Evolutionary conservation across 2,329 filamentous ascomycete genomes (phyloP).

Genomic region (Cordyceps cateniannulata): DNA sequence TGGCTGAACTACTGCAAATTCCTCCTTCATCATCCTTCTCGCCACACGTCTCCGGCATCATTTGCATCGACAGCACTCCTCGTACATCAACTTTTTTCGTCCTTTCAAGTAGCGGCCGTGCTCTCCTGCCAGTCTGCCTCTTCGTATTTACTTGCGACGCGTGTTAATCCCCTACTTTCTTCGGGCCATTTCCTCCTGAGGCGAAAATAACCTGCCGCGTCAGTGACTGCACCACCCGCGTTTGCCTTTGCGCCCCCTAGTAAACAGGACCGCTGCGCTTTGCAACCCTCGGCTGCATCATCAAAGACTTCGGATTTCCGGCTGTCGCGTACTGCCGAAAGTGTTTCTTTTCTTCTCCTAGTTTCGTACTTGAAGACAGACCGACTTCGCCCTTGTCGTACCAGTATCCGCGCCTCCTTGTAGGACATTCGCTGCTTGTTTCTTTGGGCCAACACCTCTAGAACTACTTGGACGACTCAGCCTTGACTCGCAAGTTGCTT

Average conservation of each 20-base stretch:
- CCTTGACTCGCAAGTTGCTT: neutral
- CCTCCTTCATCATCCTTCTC: neutral
- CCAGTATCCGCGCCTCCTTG: slow-evolving; percentile 11
- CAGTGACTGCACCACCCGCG: slow-evolving; percentile 5
- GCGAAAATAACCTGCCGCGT: slow-evolving; percentile 8
- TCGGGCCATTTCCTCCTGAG: neutral
- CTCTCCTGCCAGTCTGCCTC: slow-evolving; percentile 2
- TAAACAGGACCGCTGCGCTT: slow-evolving; percentile 7
- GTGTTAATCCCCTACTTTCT: neutral
- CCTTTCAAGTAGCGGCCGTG: slow-evolving; percentile 4
- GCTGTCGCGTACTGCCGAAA: slow-evolving; percentile 6
- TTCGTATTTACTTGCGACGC: slow-evolving; percentile 10
- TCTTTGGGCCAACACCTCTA: slow-evolving; percentile 1
- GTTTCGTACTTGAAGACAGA: slow-evolving; percentile 12
- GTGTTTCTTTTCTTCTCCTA: neutral
- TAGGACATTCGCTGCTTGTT: slow-evolving; percentile 10
- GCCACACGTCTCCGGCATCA: neutral
- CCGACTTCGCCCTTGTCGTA: neutral
- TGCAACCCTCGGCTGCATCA: neutral
- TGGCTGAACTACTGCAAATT: neutral
- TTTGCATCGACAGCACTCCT: neutral
- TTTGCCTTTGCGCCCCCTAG: slow-evolving; percentile 1
- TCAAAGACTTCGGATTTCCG: neutral
- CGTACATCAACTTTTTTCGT: slow-evolving; percentile 5
- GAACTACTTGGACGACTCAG: neutral